A percentile compares a stretch with the other conserved stretches of the same genome.
phyloP scores from a whole-genome alignment of 2,329 filamentous ascomycete species.

The Exophiala sideris region DNA sequence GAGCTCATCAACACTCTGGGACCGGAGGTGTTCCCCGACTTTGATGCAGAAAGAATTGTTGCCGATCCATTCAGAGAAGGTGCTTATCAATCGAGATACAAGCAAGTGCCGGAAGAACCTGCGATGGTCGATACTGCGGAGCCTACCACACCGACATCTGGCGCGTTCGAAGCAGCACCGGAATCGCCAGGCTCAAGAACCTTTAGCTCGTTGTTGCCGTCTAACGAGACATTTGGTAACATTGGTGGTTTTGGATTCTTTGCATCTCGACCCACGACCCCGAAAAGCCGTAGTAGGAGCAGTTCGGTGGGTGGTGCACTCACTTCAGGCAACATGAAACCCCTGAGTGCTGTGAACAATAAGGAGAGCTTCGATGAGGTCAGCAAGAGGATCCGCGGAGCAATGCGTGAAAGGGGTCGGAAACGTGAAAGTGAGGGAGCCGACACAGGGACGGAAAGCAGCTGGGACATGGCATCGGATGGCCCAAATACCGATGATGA shows the following conservation, averaged over 20 bases:
- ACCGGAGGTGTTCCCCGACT: constrained; percentile 96
- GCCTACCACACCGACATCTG: constrained; percentile 27
- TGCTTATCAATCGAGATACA: constrained; percentile 29
- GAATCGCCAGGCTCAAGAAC: constrained; percentile 31
- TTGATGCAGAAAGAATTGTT: constrained; percentile 71
- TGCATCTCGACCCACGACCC: constrained; percentile 78
- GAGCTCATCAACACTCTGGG: constrained; percentile 92
- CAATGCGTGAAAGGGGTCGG: constrained; percentile 75
- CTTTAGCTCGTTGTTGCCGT: constrained; percentile 54
- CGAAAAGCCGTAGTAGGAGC: constrained; percentile 68
- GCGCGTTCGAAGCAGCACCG: constrained; percentile 27
- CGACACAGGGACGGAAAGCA: constrained; percentile 26
- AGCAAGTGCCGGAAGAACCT: constrained; percentile 24
- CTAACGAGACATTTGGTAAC: constrained; percentile 92
- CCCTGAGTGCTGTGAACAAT: constrained; percentile 64
- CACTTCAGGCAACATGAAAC: constrained; percentile 59
- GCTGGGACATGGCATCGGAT: constrained; percentile 28
- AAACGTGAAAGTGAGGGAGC: constrained; percentile 36
- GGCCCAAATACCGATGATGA: constrained; percentile 27
- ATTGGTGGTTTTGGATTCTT: constrained; percentile 86
- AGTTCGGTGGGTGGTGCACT: constrained; percentile 64
- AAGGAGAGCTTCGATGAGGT: constrained; percentile 77
- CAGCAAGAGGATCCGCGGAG: constrained; percentile 75
- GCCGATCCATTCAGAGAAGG: constrained; percentile 47
- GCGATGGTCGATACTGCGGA: constrained; percentile 34